Conservation (phyloP, 805 yeast species). For the Saccharomycopsis sp. region DNA sequence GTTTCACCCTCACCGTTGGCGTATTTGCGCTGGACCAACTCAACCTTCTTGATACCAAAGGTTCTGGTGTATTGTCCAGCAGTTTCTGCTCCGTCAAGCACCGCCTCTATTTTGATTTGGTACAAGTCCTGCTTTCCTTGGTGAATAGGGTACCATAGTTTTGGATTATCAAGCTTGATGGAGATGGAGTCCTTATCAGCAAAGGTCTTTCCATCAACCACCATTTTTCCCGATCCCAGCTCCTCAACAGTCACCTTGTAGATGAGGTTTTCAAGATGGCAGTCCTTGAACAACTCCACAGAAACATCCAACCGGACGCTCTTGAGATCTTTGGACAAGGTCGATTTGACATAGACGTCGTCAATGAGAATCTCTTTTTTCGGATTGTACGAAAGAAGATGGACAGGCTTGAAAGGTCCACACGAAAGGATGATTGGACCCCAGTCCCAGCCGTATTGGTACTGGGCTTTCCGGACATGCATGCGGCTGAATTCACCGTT, state of each 20-base stretch:
- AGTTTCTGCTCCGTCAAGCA: slow-evolving; percentile 9
- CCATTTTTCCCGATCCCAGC: not conserved
- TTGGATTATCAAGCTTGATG: slow-evolving; percentile 26
- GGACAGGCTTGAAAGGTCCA: slow-evolving; percentile 38
- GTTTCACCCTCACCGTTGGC: slow-evolving; percentile 31
- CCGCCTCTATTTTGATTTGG: slow-evolving; percentile 22
- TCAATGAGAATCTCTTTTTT: slow-evolving; percentile 14
- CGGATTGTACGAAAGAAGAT: slow-evolving; percentile 24
- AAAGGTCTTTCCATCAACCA: not conserved
- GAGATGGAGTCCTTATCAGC: not conserved
- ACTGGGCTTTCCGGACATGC: slow-evolving; percentile 45
- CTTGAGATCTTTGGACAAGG: slow-evolving; percentile 9
- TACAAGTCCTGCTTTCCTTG: slow-evolving; percentile 35
- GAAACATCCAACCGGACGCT: slow-evolving; percentile 5
- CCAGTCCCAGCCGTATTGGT: slow-evolving; percentile 57
- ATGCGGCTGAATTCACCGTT: slow-evolving; percentile 38
- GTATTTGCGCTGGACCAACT: slow-evolving; percentile 34
- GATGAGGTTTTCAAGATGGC: not conserved
- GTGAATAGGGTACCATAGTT: slow-evolving; percentile 37
- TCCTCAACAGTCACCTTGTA: not conserved
- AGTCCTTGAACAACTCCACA: slow-evolving; percentile 2
- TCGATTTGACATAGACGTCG: slow-evolving; percentile 21
- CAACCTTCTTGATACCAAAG: slow-evolving; percentile 37
- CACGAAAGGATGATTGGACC: slow-evolving; percentile 35
- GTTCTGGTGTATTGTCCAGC: slow-evolving; percentile 21